phyloP scores from a whole-genome alignment of 495 filamentous ascomycete genomes.

The Mycothermus thermophilus region DNA sequence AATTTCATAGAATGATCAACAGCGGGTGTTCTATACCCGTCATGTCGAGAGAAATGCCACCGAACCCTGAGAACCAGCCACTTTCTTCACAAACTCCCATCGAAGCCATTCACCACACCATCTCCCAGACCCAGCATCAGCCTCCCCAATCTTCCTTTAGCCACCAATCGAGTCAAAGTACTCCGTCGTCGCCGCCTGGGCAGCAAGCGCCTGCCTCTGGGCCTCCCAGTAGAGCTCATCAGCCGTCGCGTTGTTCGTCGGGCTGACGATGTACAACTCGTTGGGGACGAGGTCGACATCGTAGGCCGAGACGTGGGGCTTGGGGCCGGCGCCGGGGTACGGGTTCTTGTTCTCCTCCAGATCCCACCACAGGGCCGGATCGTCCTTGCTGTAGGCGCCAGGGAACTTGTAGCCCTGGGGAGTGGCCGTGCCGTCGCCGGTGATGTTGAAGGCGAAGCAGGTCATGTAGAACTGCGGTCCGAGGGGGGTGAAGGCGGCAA shows the following conservation, averaged over 20 bases:
- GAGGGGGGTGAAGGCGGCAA: constrained; percentile 3
- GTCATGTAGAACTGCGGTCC: constrained; percentile 54
- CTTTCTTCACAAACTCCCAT: too few species aligned
- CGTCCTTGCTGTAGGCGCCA: constrained; percentile 33
- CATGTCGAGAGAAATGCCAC: too few species aligned
- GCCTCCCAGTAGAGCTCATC: constrained; percentile 3
- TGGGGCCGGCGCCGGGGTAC: constrained; percentile 4
- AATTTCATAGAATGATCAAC: too few species aligned
- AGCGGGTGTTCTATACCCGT: too few species aligned
- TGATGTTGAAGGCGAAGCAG: constrained; percentile 50
- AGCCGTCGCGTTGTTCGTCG: constrained; percentile 3
- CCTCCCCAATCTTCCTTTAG: too few species aligned
- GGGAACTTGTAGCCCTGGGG: constrained; percentile 41
- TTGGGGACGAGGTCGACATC: constrained; percentile 1
- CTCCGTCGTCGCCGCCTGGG: constrained; percentile 1
- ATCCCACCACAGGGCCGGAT: constrained; percentile 25
- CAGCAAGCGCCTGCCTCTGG: constrained; percentile 1
- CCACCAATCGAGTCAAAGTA: constrained; percentile 10
- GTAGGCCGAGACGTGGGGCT: constrained; percentile 1
- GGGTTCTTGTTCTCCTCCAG: constrained; percentile 6
- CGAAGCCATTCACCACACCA: too few species aligned
- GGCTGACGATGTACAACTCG: neutral
- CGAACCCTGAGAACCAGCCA: too few species aligned
- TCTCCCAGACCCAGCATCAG: too few species aligned
- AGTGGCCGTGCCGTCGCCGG: constrained; percentile 39